Evolutionary conservation across 2,329 filamentous ascomycete genomes (phyloP), one percentile per base, ranked within the genome.

Genomic region (Trichoderma sp.): DNA sequence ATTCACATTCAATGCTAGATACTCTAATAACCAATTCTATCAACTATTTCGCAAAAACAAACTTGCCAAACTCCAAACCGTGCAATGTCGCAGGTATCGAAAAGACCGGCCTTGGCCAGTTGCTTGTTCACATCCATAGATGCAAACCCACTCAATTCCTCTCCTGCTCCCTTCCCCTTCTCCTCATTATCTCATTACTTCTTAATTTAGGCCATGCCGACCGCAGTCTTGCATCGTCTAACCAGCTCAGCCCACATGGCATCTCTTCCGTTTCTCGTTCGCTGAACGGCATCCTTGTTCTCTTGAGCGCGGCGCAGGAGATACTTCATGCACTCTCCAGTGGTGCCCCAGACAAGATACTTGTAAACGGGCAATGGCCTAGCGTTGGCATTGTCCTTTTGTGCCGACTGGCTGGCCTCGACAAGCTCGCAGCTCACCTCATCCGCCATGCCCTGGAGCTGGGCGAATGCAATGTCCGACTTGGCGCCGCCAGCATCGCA

Each of bases 371-470:
- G 88, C 56, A 93, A 86, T 8, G 79, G 76, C 16, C 79, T 72
- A 11, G 78, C 76, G 74, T 78, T 78, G 71, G 76, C 72, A 21
- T 77, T 78, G 62, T 77, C 77, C 68, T 78, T 77, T 18, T 80
- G 77, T 50, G 83, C 81, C 3, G 81, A 79, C 71, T 81, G 80
- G 71, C 81, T 80, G 11, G 84, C 83, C 77, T 85, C 83, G 38
- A 85, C 83, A 16, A 92, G 84, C 81, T 91, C 90, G 81, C 90
- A 92, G 82, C 93, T 95, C 71, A 98, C 91, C 82, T 98, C 95
- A 79, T 98, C 96, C 1, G 96, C 96, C 96, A 98, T 98, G 56
- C 96, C 95, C 86, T 96, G 93, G 1, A 98, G 89, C 85, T 98
- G 95, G 3, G 93, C 86, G 64, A 85, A 87, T 0, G 84, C 83